Evolutionary conservation across 305 asterid genomes (phyloP).

Genomic region (Withania somnifera): DNA sequence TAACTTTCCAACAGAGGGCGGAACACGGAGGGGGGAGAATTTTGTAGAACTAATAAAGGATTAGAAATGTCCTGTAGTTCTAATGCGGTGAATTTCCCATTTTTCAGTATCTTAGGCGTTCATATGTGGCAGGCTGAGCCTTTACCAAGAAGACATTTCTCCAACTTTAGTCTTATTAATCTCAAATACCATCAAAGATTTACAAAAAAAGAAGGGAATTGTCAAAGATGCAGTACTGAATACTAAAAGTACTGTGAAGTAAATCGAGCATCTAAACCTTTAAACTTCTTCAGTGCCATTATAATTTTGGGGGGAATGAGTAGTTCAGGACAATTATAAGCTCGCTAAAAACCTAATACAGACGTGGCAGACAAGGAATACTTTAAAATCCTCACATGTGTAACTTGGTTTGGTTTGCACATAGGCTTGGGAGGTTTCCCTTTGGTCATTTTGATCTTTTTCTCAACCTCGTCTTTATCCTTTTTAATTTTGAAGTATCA

Average conservation of each 20-base stretch:
- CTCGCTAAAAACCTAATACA: not conserved
- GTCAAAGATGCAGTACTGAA: too few relatives aligned
- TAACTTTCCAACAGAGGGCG: not conserved
- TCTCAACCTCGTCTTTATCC: not conserved
- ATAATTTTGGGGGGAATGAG: not conserved
- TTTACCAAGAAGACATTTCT: not conserved
- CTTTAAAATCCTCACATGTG: not conserved
- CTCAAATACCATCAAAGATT: not conserved
- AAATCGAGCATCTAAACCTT: not conserved
- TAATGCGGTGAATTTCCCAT: not conserved
- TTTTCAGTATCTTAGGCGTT: not conserved
- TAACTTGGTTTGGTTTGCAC: not conserved
- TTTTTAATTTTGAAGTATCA: not conserved
- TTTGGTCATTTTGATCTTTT: not conserved
- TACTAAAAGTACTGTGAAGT: not conserved
- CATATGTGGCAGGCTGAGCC: not conserved
- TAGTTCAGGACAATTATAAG: not conserved
- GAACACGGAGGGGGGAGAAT: not conserved
- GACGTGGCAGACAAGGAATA: not conserved
- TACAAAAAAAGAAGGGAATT: too few relatives aligned
- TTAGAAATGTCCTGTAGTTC: not conserved
- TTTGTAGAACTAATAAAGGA: not conserved
- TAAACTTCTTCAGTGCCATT: not conserved
- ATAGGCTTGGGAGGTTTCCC: not conserved
- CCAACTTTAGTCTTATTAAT: not conserved